Base-by-base conservation (phyloP, 176 grass and related monocot species). In the Pharus latifolius region DNA sequence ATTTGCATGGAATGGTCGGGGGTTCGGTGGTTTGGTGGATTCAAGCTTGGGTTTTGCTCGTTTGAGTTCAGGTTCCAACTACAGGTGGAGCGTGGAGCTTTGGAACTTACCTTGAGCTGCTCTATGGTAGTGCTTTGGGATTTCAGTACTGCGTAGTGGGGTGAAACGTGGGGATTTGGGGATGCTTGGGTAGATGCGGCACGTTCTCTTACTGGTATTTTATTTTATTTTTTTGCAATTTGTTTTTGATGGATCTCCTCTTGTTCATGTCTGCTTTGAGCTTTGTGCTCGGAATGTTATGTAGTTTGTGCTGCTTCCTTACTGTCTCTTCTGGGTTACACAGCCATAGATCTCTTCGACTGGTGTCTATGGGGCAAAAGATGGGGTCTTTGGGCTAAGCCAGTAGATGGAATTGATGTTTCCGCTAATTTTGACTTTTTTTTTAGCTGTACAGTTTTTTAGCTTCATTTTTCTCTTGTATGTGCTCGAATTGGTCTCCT, bases 101-200 rank as follows among this genome's bases (percentile, higher is more conserved):
- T 19, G 31, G 15, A 54, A 24, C 70, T 41, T 51, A 44, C 49
- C 50, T 72, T 58, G 49, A 37, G 65, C 49, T 75, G 64, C 64
- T 42, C 18, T 35, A 42, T 50, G 76, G 42, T 57, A 40, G 49
- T 50, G 70, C 63, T 13, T 77, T 24, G 40, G 77, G 76, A 80
- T 85, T 80, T 15, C 12, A 55, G 47, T 35, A 14, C 59, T 55
- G 60, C 12, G 29, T 48, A 38, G 76, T 18, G 55, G 51, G 27
- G 49, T 22, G 30, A 78, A 74, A 43, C 64, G 63, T 57, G 37
- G 63, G 83, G 76, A 85, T 85, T 85, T 80, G 65, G 82, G 46
- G 43, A 55, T 63, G 63, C 77, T 52, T 45, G 23, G 14, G 37
- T 20, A 80, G 82, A 85, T 69, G 76, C 69, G 23, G 62, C 69